Evolutionary conservation across 139 green algal genomes (phyloP).

Genomic region (Chlorella sp.): DNA sequence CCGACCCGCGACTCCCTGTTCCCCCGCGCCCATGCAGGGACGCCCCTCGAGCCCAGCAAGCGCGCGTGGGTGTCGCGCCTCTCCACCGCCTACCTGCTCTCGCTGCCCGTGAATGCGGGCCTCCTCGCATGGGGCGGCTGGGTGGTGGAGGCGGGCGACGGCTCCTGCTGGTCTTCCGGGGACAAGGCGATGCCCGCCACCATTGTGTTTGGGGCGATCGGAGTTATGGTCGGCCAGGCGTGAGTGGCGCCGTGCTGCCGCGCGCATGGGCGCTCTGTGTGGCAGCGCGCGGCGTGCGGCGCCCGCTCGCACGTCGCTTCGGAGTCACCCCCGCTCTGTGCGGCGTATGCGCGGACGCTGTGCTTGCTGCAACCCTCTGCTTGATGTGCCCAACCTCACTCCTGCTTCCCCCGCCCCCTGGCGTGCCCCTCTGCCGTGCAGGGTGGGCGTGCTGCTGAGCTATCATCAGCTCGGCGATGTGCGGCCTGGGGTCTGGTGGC

Average conservation of each 20-base stretch:
- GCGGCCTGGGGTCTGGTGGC: background rate
- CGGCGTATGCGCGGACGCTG: background rate
- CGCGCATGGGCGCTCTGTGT: background rate
- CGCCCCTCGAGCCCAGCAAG: constrained; percentile 17
- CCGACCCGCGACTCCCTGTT: background rate
- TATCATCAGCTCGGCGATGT: constrained; percentile 15
- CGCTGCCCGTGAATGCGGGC: constrained; percentile 10
- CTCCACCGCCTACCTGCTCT: background rate
- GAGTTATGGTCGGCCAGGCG: constrained; percentile 12
- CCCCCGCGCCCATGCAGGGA: background rate
- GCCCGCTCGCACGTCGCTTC: background rate
- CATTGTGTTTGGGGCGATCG: constrained; percentile 11
- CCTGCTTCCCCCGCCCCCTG: background rate
- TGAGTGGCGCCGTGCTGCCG: background rate
- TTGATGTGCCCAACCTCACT: background rate
- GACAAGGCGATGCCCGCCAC: constrained; percentile 12
- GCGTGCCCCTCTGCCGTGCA: background rate
- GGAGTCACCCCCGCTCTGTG: background rate
- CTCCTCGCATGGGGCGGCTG: constrained; percentile 16
- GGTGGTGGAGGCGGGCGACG: constrained; percentile 15
- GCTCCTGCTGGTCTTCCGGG: constrained; percentile 7
- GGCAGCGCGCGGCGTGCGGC: background rate
- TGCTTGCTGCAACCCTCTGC: background rate
- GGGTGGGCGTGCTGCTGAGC: background rate
- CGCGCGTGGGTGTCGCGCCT: constrained; percentile 2